Evolutionary conservation across 441 rosid species (phyloP), one percentile per base, ranked within the genome.

Genomic region (Isatis lusitanica): DNA sequence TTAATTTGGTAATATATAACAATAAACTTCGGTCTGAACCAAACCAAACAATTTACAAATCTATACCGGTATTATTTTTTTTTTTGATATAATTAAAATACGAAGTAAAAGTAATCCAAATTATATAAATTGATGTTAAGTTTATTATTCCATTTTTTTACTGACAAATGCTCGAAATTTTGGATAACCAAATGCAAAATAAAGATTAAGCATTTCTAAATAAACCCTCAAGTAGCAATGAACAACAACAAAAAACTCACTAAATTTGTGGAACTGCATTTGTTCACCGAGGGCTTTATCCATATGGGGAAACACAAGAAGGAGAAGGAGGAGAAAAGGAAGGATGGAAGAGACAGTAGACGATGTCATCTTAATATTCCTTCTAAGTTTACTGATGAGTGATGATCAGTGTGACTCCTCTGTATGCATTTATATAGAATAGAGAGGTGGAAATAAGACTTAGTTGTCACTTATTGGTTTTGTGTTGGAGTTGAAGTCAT

Each of bases 301-400:
- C 51, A 68, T 43, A 12, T 68, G 64, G 0, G 26, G 21, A 47
- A 59, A 60, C 18, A 71, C 40, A 17, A 71, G 51, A 50, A 71
- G 8, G 57, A 52, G 52, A 8, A 8, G 40, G 26, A 61, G 8
- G 39, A 70, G 18, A 55, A 55, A 42, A 17, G 42, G 63, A 12
- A 17, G 6, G 53, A 55, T 68, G 53, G 18, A 30, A 53, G 72
- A 67, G 26, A 53, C 39, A 13, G 1, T 43, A 46, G 65, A 57
- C 15, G 42, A 57, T 33, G 42, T n/a, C 17, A 56, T 26, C 39
- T 33, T 68, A 35, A 65, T 51, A 8, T 12, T 65, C 2, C 1
- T 16, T 64, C 39, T 53, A 6, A 12, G 33, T 53, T 53, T 28
- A 51, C 31, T 50, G 51, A 15, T 21, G n/a, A 46, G 4, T 46